Percentiles rank a stretch among this genome's conserved stretches.
phyloP scores from a whole-genome alignment of 2,329 filamentous ascomycete species.

The Atkinsonella hypoxylon region DNA sequence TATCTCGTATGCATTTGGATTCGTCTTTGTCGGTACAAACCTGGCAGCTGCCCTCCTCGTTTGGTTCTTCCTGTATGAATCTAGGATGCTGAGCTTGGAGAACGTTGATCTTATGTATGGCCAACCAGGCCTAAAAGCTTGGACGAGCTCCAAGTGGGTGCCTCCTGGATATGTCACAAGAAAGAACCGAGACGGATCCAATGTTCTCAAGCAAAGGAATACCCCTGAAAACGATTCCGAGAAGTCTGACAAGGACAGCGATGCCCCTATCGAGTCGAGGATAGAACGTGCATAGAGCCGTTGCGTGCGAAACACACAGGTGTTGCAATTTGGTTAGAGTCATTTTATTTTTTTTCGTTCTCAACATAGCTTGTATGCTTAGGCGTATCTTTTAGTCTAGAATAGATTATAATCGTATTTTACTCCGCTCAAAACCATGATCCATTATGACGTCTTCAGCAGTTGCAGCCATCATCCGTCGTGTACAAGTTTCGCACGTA shows the following conservation, averaged over 20 bases:
- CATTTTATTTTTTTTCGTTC: background rate
- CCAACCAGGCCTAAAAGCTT: constrained; percentile 43
- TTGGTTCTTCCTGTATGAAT: constrained; percentile 61
- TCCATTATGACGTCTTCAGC: no score
- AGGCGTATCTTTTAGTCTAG: background rate
- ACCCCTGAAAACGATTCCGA: background rate
- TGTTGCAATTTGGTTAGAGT: background rate
- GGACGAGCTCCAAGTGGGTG: constrained; percentile 44
- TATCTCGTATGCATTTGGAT: constrained; percentile 53
- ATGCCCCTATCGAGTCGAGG: constrained; percentile 4
- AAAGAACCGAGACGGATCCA: constrained; percentile 21
- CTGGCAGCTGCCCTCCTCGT: constrained; percentile 45
- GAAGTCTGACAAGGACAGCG: constrained; percentile 6
- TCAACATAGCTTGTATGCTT: background rate
- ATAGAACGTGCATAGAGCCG: constrained; percentile 1
- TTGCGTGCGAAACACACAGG: background rate
- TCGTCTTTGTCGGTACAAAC: constrained; percentile 53
- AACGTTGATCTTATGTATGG: constrained; percentile 63
- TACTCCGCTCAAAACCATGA: background rate
- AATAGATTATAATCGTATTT: background rate
- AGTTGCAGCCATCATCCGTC: no score
- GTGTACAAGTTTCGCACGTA: no score
- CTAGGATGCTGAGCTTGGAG: constrained; percentile 52
- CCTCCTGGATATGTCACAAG: constrained; percentile 32
- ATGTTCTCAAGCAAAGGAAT: constrained; percentile 13